These are phyloP conservation scores for Daedaleopsis nitida DNA, from an alignment of 768 basidiomycete genomes.

Conservation along the genomic window DNA sequence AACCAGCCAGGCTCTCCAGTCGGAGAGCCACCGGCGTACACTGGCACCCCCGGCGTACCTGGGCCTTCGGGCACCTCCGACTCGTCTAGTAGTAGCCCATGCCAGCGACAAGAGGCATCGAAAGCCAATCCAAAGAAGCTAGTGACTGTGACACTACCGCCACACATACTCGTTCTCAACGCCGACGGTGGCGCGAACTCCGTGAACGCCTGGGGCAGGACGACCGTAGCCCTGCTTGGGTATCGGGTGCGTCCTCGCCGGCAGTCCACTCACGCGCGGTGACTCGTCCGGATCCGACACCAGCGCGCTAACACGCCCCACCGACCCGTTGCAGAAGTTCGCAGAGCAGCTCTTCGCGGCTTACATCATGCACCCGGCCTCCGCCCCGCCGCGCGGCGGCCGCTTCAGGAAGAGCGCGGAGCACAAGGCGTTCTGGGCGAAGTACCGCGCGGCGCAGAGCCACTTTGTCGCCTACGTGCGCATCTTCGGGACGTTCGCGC, in stretches of 20 bases:
- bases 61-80: too few species aligned
- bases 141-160: background rate
- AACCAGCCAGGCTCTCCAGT: too few species aligned
- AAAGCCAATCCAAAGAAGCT: too few species aligned
- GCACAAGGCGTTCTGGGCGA: background rate
- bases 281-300: background rate
- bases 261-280: background rate
- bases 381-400: background rate
- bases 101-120: too few species aligned
- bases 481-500: background rate
- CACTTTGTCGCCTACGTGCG: background rate
- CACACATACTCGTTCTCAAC: background rate
- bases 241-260: background rate
- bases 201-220: background rate
- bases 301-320: background rate
- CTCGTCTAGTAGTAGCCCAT: too few species aligned
- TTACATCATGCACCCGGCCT: background rate
- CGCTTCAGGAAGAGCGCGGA: background rate
- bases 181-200: background rate
- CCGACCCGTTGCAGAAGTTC: background rate
- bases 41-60: too few species aligned
- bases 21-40: too few species aligned
- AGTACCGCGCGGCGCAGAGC: background rate
- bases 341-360: background rate
- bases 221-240: background rate